A percentile compares a stretch with the other conserved stretches of the same genome.
Conservation (phyloP, 1,284 basidiomycete genomes). For the Tylopilus sp. region DNA sequence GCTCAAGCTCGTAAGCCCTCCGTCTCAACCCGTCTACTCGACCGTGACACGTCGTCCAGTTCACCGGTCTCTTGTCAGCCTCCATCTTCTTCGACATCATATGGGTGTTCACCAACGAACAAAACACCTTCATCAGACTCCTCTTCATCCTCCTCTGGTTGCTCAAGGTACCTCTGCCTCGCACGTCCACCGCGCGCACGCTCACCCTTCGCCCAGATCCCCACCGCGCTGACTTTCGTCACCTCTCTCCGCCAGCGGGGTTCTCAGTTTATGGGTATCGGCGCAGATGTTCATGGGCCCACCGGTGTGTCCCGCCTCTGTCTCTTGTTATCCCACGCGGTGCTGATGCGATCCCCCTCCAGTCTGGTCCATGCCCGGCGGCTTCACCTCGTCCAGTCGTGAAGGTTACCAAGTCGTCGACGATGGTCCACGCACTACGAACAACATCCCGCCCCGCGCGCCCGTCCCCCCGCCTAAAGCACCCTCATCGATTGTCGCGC, state of each 20-base stretch:
- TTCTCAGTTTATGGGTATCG: constrained; percentile 68
- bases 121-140: constrained; percentile 66
- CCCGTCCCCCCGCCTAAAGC: constrained; percentile 42
- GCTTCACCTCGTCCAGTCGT: constrained; percentile 68
- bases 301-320: constrained; percentile 58
- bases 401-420: constrained; percentile 83
- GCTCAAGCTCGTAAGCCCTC: constrained; percentile 65
- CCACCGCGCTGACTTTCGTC: constrained; percentile 70
- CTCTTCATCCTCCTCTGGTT: constrained; percentile 70
- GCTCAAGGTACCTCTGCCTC: constrained; percentile 65
- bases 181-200: too few species aligned
- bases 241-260: constrained; percentile 71
- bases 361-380: constrained; percentile 92
- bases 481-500: constrained; percentile 7
- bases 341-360: constrained; percentile 1
- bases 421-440: constrained; percentile 62
- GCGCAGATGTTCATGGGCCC: constrained; percentile 68
- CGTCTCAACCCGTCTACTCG: background rate
- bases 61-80: constrained; percentile 68
- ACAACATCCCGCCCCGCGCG: constrained; percentile 42
- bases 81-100: constrained; percentile 77
- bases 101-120: constrained; percentile 71
- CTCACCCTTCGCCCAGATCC: constrained; percentile 50
- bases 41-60: constrained; percentile 52
- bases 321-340: background rate